Evolutionary conservation across 2,329 filamentous ascomycete species (phyloP).

Genomic region (Fusarium verrucosum): DNA sequence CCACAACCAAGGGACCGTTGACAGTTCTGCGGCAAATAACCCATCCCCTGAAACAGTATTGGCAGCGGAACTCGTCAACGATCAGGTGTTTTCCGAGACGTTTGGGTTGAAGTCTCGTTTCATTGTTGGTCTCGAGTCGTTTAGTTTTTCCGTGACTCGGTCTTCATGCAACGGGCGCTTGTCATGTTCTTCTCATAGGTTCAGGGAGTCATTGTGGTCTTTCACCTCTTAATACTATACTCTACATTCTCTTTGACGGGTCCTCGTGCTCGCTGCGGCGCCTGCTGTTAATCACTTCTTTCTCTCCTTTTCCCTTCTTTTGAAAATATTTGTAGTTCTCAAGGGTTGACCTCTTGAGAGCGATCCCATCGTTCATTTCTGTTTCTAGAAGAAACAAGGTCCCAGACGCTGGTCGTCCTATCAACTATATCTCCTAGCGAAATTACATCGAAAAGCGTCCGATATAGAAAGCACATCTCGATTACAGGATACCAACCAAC

Average conservation of each 20-base stretch:
- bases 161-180: constrained; percentile 1
- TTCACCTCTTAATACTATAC: constrained; percentile 24
- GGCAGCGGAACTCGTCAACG: constrained; percentile 33
- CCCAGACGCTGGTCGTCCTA: constrained; percentile 42
- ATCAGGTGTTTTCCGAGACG: constrained; percentile 44
- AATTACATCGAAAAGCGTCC: constrained; percentile 3
- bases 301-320: constrained; percentile 22
- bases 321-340: constrained; percentile 14
- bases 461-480: not conserved
- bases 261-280: constrained; percentile 29
- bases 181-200: constrained; percentile 7
- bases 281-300: constrained; percentile 7
- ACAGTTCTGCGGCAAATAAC: constrained; percentile 38
- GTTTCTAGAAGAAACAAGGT: constrained; percentile 41
- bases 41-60: constrained; percentile 45
- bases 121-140: constrained; percentile 32
- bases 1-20: constrained; percentile 26
- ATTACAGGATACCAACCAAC: not conserved
- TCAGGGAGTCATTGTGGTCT: constrained; percentile 3
- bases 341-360: constrained; percentile 31
- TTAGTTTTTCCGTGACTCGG: constrained; percentile 24
- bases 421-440: constrained; percentile 6
- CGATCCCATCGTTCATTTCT: constrained; percentile 21
- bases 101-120: constrained; percentile 38
- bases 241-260: constrained; percentile 21